Evolutionary conservation across 1,284 basidiomycete genomes (phyloP), one percentile per base, ranked within the genome.

Genomic region (Meripilus lineatus): DNA sequence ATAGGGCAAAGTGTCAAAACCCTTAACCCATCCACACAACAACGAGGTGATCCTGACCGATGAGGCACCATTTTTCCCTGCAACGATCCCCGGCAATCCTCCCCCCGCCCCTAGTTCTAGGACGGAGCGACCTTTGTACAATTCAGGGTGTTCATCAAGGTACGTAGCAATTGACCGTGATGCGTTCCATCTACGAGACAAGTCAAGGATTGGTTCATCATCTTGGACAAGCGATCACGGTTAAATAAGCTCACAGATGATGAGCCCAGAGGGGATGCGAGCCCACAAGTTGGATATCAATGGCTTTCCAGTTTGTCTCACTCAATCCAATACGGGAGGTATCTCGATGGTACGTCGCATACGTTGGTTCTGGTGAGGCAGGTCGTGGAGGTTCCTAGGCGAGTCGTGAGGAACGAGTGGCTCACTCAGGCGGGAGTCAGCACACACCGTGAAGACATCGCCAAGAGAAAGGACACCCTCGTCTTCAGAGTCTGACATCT

Each of bases 21-120:
- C n/a, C n/a, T 30, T 30, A 22, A 40, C 38, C 6, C 14, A 6
- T 20, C 10, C 11, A 11, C 10, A 6, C 10, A 24, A 17, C 20
- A 13, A 25, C 6, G 24, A 25, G 11, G 37, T 15, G 6, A 6
- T 11, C 58, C 66, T 13, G 18, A 81, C 84, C 54, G 71, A 73
- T 26, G 61, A 57, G 0, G 89, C 89, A 0, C 83, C 86, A 43
- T 83, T 83, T 30, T 84, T 73, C 0, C 74, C 79, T 0, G 81
- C 70, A 1, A 92, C 77, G 11, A 97, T 70, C 2, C 87, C 82
- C 0, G 95, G 95, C 14, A 98, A 68, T 0, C 84, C 94, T 1
- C 91, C 93, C 0, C 93, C 95, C 0, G 95, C 95, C 1, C 95
- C 95, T 0, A 98, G 79, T 62, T 99, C 95, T 2, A 98, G 70